Conservation (phyloP, 2,329 filamentous ascomycete genomes). For the Dendryphion nanum region DNA sequence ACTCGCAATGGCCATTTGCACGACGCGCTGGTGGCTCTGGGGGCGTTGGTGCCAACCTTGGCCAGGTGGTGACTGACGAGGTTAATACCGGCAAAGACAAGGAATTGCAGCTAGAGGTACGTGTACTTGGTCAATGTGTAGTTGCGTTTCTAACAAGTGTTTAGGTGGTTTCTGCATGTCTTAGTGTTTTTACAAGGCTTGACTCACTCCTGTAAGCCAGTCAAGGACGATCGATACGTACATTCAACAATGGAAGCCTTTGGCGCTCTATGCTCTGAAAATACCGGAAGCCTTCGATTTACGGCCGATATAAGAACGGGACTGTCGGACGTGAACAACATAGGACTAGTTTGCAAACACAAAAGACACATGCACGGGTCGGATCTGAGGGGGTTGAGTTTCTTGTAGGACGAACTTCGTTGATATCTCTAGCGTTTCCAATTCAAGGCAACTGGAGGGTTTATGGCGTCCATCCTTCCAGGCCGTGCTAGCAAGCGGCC, state of each 20-base stretch:
- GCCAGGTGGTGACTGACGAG: constrained; percentile 84
- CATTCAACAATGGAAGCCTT: no score
- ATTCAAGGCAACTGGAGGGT: constrained; percentile 18
- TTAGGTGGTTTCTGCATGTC: constrained; percentile 82
- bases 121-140: constrained; percentile 15
- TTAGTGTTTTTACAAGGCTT: constrained; percentile 96
- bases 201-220: constrained; percentile 79
- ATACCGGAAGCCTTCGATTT: no score
- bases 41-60: constrained; percentile 89
- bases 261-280: no score
- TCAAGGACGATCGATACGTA: no score
- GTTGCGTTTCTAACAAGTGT: constrained; percentile 6
- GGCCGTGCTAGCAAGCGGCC: constrained; percentile 21
- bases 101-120: constrained; percentile 92
- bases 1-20: constrained; percentile 96
- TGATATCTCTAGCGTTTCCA: constrained; percentile 21
- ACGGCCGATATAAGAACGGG: no score
- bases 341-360: no score
- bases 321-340: no score
- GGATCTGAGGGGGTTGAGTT: no score
- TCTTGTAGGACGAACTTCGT: no score
- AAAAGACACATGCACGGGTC: no score
- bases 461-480: constrained; percentile 19
- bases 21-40: constrained; percentile 72
- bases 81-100: constrained; percentile 84